Percentiles rank a stretch among this genome's conserved stretches.
These are phyloP conservation scores for Penicillium sp. DNA, from an alignment of 2,329 filamentous ascomycete genomes.

Conservation along the genomic window DNA sequence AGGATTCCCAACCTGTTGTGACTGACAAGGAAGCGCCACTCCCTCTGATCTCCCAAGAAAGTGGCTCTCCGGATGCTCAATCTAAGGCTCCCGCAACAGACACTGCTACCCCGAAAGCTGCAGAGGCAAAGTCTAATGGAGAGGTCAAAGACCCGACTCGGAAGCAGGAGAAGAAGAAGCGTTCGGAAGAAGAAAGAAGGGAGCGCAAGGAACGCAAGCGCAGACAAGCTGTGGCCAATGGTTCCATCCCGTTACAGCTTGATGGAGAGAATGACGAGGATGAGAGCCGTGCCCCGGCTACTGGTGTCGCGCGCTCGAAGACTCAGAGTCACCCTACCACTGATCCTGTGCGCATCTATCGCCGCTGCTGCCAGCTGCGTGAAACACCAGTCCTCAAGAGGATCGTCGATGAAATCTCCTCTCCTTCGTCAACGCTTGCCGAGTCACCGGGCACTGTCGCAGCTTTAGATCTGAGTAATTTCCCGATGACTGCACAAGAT, in stretches of 20 bases:
- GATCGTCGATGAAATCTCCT: slow-evolving; percentile 83
- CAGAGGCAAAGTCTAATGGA: slow-evolving; percentile 28
- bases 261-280: slow-evolving; percentile 66
- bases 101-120: slow-evolving; percentile 7
- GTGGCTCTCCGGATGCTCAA: slow-evolving; percentile 6
- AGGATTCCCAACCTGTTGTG: slow-evolving; percentile 60
- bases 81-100: slow-evolving; percentile 7
- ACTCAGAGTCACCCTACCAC: slow-evolving; percentile 75
- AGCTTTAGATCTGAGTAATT: slow-evolving; percentile 80
- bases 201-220: slow-evolving; percentile 88
- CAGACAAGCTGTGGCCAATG: slow-evolving; percentile 82
- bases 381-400: slow-evolving; percentile 91
- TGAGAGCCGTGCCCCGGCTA: slow-evolving; percentile 48
- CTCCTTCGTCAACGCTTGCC: slow-evolving; percentile 64
- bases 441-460: slow-evolving; percentile 73
- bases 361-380: slow-evolving; percentile 88
- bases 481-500: slow-evolving; percentile 79
- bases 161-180: slow-evolving; percentile 96
- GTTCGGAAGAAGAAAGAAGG: slow-evolving; percentile 88
- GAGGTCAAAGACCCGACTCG: slow-evolving; percentile 55
- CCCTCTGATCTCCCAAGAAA: background rate
- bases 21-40: slow-evolving; percentile 55
- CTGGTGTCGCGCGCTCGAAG: slow-evolving; percentile 44
- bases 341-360: slow-evolving; percentile 89
- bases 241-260: slow-evolving; percentile 81